Evolutionary conservation across 345 rosid species (phyloP).

Genomic region (Noccaea bulbosa): DNA sequence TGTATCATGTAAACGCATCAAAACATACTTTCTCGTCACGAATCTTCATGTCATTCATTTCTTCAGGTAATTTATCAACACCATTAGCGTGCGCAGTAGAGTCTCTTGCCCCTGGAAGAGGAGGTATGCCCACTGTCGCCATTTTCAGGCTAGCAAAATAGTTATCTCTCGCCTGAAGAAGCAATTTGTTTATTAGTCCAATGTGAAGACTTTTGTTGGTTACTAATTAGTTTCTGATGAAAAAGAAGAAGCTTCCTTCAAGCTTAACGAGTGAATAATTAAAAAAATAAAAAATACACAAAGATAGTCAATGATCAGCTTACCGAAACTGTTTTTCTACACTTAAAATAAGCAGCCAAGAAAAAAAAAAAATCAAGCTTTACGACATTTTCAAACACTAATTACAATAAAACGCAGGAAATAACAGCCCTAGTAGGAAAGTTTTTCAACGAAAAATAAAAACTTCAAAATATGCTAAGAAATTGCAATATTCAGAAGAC

Average conservation of each 20-base stretch:
- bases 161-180: constrained; percentile 21
- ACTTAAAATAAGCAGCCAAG: background rate
- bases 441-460: background rate
- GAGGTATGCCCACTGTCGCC: constrained; percentile 77
- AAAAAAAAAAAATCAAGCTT: background rate
- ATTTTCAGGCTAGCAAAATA: constrained; percentile 42
- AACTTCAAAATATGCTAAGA: background rate
- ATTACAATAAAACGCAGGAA: background rate
- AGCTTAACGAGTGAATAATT: background rate
- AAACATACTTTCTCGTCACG: constrained; percentile 57
- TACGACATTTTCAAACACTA: background rate
- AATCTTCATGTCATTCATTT: constrained; percentile 89
- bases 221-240: background rate
- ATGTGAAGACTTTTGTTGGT: background rate
- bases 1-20: background rate
- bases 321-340: background rate
- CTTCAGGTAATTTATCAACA: constrained; percentile 77
- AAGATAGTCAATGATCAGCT: background rate
- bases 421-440: background rate
- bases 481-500: background rate
- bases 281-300: background rate
- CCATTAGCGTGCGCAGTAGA: constrained; percentile 51
- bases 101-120: constrained; percentile 59
- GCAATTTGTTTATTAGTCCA: background rate
- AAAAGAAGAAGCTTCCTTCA: background rate